Conservation (phyloP, 2,329 filamentous ascomycete species). For the Achaetomium macrosporum region DNA sequence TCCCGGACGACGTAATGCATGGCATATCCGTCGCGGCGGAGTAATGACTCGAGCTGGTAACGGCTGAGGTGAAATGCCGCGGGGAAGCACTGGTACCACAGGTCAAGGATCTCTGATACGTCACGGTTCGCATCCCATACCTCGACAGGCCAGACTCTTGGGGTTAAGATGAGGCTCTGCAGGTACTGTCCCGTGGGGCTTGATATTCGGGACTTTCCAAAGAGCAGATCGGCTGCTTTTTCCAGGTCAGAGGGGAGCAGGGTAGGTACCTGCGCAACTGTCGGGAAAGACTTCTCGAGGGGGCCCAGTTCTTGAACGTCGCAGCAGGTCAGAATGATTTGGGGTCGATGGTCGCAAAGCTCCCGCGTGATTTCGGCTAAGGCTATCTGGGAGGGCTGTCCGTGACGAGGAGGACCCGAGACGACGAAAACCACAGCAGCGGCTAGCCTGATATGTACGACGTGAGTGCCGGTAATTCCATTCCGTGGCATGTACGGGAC, state of each 20-base stretch:
- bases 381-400: constrained; percentile 47
- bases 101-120: constrained; percentile 35
- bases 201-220: constrained; percentile 32
- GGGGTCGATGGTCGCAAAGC: constrained; percentile 43
- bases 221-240: constrained; percentile 46
- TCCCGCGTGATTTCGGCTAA: constrained; percentile 41
- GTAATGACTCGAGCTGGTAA: constrained; percentile 39
- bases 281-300: constrained; percentile 42
- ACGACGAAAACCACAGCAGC: constrained; percentile 57
- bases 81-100: constrained; percentile 44
- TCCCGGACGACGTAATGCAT: constrained; percentile 53
- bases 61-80: constrained; percentile 41
- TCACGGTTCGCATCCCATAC: constrained; percentile 37
- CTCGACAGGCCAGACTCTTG: constrained; percentile 38
- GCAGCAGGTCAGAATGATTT: constrained; percentile 49
- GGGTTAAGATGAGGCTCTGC: constrained; percentile 29
- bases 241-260: constrained; percentile 45
- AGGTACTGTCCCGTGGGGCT: constrained; percentile 21
- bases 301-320: constrained; percentile 36
- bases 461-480: constrained; percentile 60
- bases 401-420: constrained; percentile 40
- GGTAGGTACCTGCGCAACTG: constrained; percentile 44
- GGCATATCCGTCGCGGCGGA: constrained; percentile 50
- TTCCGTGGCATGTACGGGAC: constrained; percentile 61
- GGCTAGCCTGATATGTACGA: constrained; percentile 55